Conservation (phyloP, 2,329 filamentous ascomycete species). For the Purpureocillium takamizusanense region DNA sequence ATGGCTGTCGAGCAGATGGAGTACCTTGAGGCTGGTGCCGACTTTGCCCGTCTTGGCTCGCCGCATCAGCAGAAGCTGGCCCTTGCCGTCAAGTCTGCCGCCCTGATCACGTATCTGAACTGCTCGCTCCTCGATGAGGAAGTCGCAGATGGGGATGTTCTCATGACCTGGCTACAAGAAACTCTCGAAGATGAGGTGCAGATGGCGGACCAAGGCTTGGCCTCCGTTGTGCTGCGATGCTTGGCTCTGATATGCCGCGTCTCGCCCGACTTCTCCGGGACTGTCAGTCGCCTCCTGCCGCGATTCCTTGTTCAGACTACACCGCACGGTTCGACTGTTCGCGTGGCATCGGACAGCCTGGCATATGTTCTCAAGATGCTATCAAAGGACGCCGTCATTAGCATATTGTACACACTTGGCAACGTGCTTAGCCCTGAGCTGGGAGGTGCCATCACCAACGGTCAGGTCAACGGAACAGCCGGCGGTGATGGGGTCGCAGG, state of each 20-base stretch:
- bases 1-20: conserved; percentile 77
- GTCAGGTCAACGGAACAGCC: conserved; percentile 33
- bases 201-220: conserved; percentile 72
- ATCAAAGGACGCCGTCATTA: conserved; percentile 89
- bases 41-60: conserved; percentile 75
- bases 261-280: conserved; percentile 63
- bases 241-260: conserved; percentile 75
- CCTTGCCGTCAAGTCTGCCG: conserved; percentile 75
- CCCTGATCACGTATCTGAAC: conserved; percentile 75
- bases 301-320: conserved; percentile 81
- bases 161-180: conserved; percentile 81
- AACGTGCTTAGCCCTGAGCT: conserved; percentile 78
- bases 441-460: conserved; percentile 45
- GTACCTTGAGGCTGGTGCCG: conserved; percentile 77
- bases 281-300: conserved; percentile 69
- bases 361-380: conserved; percentile 73
- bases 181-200: conserved; percentile 70
- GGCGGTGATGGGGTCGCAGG: conserved; percentile 28
- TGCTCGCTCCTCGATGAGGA: conserved; percentile 78
- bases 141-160: conserved; percentile 65
- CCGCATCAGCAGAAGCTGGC: conserved; percentile 80
- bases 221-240: conserved; percentile 68
- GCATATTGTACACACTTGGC: conserved; percentile 90
- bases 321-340: conserved; percentile 58
- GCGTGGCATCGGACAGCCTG: conserved; percentile 73